Conservation (phyloP, 2,329 filamentous ascomycete species). For the Diaporthe sp. region DNA sequence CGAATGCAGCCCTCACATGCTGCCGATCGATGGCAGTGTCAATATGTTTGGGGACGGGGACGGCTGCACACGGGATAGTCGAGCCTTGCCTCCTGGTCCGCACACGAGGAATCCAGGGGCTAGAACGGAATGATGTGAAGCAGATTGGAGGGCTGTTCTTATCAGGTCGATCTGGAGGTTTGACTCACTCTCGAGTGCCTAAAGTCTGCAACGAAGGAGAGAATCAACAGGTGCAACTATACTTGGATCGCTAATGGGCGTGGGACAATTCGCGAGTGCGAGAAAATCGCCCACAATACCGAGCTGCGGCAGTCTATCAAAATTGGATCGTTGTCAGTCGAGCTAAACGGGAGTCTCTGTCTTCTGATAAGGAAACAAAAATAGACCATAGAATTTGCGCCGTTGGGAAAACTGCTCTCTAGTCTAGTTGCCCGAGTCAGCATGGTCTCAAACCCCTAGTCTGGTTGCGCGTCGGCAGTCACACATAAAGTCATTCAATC, state of each 20-base stretch:
- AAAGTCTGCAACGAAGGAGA: too few relatives aligned
- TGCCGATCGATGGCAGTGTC: slow-evolving; percentile 67
- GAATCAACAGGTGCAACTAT: too few relatives aligned
- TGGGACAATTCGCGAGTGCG: too few relatives aligned
- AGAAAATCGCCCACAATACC: neutral
- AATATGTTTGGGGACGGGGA: neutral
- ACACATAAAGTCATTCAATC: neutral
- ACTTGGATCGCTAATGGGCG: too few relatives aligned
- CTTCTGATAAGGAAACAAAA: neutral
- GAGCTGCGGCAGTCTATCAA: neutral
- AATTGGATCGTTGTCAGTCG: neutral
- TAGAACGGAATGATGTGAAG: neutral
- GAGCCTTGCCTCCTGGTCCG: neutral
- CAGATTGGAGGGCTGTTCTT: neutral
- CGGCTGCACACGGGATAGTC: slow-evolving; percentile 51
- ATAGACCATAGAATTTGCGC: neutral
- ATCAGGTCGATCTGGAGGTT: neutral
- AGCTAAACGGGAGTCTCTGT: neutral
- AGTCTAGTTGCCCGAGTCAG: slow-evolving; percentile 1
- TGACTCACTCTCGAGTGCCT: neutral
- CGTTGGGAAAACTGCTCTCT: neutral
- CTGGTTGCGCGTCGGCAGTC: slow-evolving; percentile 23
- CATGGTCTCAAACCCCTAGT: neutral
- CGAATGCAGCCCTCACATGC: slow-evolving; percentile 32
- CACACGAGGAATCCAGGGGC: neutral